These are phyloP conservation scores for Globisporangium irregulare DNA, from an alignment of 352 stramenopile species.

Conservation along the genomic window DNA sequence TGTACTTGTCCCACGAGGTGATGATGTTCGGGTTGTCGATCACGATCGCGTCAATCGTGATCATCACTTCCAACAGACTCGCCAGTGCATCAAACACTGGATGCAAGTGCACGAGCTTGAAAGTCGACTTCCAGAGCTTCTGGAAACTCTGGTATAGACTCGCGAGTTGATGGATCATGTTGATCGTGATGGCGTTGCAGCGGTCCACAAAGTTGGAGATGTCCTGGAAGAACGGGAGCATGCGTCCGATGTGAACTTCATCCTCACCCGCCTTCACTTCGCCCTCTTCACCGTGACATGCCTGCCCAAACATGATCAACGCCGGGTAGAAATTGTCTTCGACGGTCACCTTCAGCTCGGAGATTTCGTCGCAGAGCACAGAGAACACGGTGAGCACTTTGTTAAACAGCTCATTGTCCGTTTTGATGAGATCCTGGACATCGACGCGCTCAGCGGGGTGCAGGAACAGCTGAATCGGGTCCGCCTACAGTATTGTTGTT, in stretches of 20 bases:
- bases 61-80: conserved; percentile 82
- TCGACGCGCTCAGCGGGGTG: conserved; percentile 84
- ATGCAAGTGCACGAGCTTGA: conserved; percentile 82
- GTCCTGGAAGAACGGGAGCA: conserved; percentile 89
- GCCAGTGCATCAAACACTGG: conserved; percentile 78
- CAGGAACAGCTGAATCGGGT: conserved; percentile 80
- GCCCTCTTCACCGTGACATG: conserved; percentile 61
- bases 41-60: conserved; percentile 88
- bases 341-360: conserved; percentile 86
- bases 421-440: conserved; percentile 86
- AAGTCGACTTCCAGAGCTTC: conserved; percentile 87
- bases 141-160: conserved; percentile 86
- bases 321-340: conserved; percentile 89
- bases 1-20: conserved; percentile 89
- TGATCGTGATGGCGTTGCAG: conserved; percentile 86
- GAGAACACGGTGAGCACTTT: conserved; percentile 89
- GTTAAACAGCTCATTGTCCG: conserved; percentile 89
- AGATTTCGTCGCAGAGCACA: conserved; percentile 89
- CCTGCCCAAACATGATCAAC: conserved; percentile 88
- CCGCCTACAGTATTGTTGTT: conserved; percentile 36
- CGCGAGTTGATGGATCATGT: conserved; percentile 89
- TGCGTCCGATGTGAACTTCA: conserved; percentile 82
- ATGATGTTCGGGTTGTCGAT: conserved; percentile 86
- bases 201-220: conserved; percentile 90
- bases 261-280: conserved; percentile 73